Percentiles rank a stretch among this genome's conserved stretches.
These are phyloP conservation scores for Ophiostoma novo-ulmi DNA, from an alignment of 2,329 filamentous ascomycete genomes.

Conservation along the genomic window DNA sequence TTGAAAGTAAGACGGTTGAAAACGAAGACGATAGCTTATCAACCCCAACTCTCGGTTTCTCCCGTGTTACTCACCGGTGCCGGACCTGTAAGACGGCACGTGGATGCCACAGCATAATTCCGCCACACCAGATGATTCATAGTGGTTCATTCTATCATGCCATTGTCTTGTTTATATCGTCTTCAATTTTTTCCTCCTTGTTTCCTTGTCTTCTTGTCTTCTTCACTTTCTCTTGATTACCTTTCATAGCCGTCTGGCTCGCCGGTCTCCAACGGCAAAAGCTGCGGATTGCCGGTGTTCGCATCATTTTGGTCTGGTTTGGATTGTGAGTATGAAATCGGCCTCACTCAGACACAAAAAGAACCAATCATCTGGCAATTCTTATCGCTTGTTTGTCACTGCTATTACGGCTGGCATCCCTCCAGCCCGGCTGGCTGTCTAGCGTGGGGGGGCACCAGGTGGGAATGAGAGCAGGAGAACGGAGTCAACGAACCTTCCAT, in stretches of 20 bases:
- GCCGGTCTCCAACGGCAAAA: slow-evolving; percentile 17
- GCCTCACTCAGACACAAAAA: background rate
- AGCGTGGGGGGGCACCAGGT: background rate
- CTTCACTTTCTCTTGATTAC: background rate
- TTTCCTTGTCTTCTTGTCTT: background rate
- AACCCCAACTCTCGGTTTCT: background rate
- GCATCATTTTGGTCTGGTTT: background rate
- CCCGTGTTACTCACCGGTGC: slow-evolving; percentile 1
- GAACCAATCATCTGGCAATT: background rate
- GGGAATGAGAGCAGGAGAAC: background rate
- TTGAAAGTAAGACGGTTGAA: background rate
- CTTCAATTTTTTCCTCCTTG: background rate
- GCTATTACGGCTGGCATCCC: background rate
- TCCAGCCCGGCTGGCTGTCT: slow-evolving; percentile 1
- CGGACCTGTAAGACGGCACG: slow-evolving; percentile 8
- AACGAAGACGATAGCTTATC: background rate
- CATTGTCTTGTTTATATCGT: background rate
- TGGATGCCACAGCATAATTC: background rate
- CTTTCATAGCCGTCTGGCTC: background rate
- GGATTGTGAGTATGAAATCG: background rate
- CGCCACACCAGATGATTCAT: background rate
- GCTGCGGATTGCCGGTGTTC: background rate
- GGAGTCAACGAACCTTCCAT: background rate
- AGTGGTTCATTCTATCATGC: background rate
- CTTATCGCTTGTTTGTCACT: background rate